Percentiles rank a stretch among this genome's conserved stretches.
These are phyloP conservation scores for Aspergillus pseudoglaucus DNA, from an alignment of 2,329 filamentous ascomycete genomes.

Conservation along the genomic window DNA sequence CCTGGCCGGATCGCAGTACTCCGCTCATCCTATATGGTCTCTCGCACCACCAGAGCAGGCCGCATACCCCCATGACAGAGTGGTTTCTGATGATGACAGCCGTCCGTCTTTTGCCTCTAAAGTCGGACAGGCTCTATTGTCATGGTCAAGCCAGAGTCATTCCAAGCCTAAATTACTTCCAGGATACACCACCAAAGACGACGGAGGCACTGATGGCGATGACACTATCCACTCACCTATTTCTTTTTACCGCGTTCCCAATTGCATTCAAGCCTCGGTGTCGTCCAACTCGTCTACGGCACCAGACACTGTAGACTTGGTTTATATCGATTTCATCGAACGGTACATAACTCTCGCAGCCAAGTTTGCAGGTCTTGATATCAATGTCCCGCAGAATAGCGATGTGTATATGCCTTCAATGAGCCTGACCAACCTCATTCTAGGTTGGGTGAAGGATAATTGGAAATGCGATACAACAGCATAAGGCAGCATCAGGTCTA, in stretches of 20 bases:
- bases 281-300: constrained; percentile 29
- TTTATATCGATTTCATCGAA: constrained; percentile 88
- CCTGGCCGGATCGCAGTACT: constrained; percentile 18
- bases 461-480: constrained; percentile 38
- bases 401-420: constrained; percentile 47
- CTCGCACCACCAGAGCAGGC: constrained; percentile 44
- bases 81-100: constrained; percentile 10
- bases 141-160: constrained; percentile 9
- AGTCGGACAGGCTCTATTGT: constrained; percentile 25
- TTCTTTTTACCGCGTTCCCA: constrained; percentile 70
- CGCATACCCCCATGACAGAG: constrained; percentile 17
- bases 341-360: constrained; percentile 72
- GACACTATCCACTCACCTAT: constrained; percentile 78
- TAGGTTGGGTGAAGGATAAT: constrained; percentile 53
- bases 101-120: constrained; percentile 5
- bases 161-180: constrained; percentile 46
- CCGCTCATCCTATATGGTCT: constrained; percentile 14
- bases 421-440: constrained; percentile 52
- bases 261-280: constrained; percentile 70
- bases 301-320: constrained; percentile 72
- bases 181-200: constrained; percentile 87
- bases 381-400: constrained; percentile 44
- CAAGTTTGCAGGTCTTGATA: constrained; percentile 51
- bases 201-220: constrained; percentile 75
- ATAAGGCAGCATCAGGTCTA: neutral